Evolutionary conservation across 768 basidiomycete species (phyloP).

Genomic region (Macrolepiota fuliginosa): DNA sequence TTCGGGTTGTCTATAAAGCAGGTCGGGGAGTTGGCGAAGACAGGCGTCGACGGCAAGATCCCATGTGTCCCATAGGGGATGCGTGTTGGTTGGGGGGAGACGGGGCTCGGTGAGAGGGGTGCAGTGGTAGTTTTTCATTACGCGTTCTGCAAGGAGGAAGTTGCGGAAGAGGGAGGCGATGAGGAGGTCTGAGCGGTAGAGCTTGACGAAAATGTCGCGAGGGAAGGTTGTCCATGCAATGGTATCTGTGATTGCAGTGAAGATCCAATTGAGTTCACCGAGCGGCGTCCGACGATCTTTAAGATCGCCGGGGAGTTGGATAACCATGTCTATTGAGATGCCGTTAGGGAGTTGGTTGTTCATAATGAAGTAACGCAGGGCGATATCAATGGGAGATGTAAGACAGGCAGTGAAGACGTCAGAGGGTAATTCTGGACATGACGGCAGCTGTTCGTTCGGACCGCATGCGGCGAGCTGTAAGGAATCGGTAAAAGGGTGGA

Average conservation of each 20-base stretch:
- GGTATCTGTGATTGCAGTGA: conserved; percentile 97
- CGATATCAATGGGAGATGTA: conserved; percentile 97
- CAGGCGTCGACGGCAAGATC: conserved; percentile 95
- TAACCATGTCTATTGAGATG: conserved; percentile 84
- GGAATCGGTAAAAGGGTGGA: conserved; percentile 77
- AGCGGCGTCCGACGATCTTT: conserved; percentile 95
- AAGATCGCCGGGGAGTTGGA: conserved; percentile 94
- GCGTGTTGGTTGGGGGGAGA: conserved; percentile 94
- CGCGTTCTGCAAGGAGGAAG: conserved; percentile 93
- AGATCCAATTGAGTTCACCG: conserved; percentile 99
- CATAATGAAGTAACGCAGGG: conserved; percentile 90
- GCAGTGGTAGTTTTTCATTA: conserved; percentile 98
- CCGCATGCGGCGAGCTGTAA: conserved; percentile 95
- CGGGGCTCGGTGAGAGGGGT: conserved; percentile 92
- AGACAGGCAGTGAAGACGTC: conserved; percentile 97
- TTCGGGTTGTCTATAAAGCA: conserved; percentile 38
- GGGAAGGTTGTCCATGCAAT: conserved; percentile 99
- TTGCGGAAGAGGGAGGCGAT: conserved; percentile 97
- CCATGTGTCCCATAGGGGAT: conserved; percentile 96
- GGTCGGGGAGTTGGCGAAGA: conserved; percentile 86
- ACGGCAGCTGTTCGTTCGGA: conserved; percentile 87
- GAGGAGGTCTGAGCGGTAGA: conserved; percentile 93
- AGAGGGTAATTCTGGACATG: conserved; percentile 94
- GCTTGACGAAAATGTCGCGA: conserved; percentile 85
- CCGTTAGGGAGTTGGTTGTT: conserved; percentile 82